A percentile compares a stretch with the other conserved stretches of the same genome.
phyloP scores from a whole-genome alignment of 2,329 filamentous ascomycete species.

The Fonsecaea pedrosoi region DNA sequence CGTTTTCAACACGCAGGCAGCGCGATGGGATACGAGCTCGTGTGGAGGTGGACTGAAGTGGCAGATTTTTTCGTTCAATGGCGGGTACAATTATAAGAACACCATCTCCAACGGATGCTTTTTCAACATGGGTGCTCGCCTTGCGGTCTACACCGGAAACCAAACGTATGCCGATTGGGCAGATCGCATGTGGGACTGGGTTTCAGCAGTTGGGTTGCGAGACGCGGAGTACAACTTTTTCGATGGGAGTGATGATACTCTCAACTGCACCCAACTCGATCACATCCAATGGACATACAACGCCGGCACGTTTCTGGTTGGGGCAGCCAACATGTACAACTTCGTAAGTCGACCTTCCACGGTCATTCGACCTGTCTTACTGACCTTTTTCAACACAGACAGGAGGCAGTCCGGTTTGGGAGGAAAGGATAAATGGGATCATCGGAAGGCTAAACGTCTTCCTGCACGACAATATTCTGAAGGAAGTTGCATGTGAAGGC shows the following conservation, averaged over 20 bases:
- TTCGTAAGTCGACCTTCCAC: slow-evolving; percentile 45
- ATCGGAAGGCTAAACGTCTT: slow-evolving; percentile 63
- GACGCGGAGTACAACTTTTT: slow-evolving; percentile 59
- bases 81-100: slow-evolving; percentile 68
- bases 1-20: slow-evolving; percentile 78
- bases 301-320: slow-evolving; percentile 61
- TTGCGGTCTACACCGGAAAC: slow-evolving; percentile 80
- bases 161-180: slow-evolving; percentile 80
- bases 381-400: slow-evolving; percentile 43
- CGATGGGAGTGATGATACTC: slow-evolving; percentile 60
- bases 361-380: slow-evolving; percentile 5
- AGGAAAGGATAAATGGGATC: slow-evolving; percentile 57
- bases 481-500: slow-evolving; percentile 66
- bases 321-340: slow-evolving; percentile 65
- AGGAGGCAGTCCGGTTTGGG: slow-evolving; percentile 58
- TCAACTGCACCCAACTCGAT: slow-evolving; percentile 60
- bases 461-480: slow-evolving; percentile 61
- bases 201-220: slow-evolving; percentile 57
- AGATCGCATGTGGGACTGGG: slow-evolving; percentile 67
- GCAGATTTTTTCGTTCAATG: slow-evolving; percentile 83
- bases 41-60: slow-evolving; percentile 81
- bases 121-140: slow-evolving; percentile 67
- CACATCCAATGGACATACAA: slow-evolving; percentile 66
- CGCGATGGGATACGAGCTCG: slow-evolving; percentile 69
- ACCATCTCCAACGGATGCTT: slow-evolving; percentile 65